Percentiles rank a stretch among this genome's conserved stretches.
Conservation (phyloP, 2,329 filamentous ascomycete species). For the Colletotrichum sp. region DNA sequence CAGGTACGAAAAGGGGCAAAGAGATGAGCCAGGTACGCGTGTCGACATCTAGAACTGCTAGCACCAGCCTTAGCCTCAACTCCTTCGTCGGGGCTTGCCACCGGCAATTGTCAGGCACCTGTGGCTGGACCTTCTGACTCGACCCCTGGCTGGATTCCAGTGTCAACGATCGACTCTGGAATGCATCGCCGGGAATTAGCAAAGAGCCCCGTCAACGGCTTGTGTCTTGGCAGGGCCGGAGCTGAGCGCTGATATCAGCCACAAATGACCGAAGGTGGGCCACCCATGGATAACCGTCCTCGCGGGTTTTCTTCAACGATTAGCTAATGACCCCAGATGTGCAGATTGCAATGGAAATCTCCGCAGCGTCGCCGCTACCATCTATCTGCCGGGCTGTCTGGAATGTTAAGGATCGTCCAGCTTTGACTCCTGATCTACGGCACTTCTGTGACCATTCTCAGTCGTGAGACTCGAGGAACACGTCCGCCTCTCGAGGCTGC, state of each 20-base stretch:
- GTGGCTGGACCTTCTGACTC: not conserved
- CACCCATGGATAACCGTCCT: not conserved
- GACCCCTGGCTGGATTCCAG: not conserved
- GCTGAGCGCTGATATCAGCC: not conserved
- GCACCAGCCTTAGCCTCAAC: not conserved
- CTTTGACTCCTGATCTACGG: not conserved
- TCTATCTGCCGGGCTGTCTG: not conserved
- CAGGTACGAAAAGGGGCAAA: not conserved
- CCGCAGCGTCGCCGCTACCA: not conserved
- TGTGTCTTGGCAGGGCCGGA: not conserved
- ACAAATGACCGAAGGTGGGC: not conserved
- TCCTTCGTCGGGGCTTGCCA: not conserved
- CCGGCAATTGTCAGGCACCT: not conserved
- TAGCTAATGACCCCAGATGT: not conserved
- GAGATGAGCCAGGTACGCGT: not conserved
- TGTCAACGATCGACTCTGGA: not conserved
- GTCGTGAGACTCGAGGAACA: not conserved
- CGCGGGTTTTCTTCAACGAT: not conserved
- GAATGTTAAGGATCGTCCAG: not conserved
- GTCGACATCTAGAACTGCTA: not conserved
- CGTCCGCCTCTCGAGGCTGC: not conserved
- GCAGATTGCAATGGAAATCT: not conserved
- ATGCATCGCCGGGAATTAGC: not conserved
- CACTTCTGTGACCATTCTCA: not conserved
- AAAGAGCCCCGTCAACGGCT: not conserved